Percentiles rank a stretch among this genome's conserved stretches.
phyloP scores from a whole-genome alignment of 2,329 filamentous ascomycete genomes.

The Colletotrichum gigasporum region DNA sequence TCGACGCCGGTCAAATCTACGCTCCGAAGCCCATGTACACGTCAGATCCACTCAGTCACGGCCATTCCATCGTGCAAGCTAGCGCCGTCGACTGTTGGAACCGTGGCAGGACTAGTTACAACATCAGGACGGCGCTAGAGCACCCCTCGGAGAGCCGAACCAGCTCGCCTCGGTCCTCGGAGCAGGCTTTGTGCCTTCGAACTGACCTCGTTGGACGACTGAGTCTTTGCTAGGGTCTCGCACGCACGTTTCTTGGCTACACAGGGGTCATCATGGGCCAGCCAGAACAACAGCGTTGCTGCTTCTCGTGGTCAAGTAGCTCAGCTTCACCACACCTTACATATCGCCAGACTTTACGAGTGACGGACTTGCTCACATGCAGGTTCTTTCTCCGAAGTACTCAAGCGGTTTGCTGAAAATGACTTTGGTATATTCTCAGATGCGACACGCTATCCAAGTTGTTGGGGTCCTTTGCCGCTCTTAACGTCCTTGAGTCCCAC shows the following conservation, averaged over 20 bases:
- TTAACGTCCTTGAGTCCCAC: too few species aligned
- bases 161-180: background rate
- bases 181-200: background rate
- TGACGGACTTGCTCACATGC: too few species aligned
- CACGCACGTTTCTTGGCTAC: background rate
- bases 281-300: background rate
- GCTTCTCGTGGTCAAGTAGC: too few species aligned
- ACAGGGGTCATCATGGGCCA: background rate
- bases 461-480: too few species aligned
- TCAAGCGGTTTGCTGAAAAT: background rate
- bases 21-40: conserved; percentile 1
- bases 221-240: background rate
- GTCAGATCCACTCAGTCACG: background rate
- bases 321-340: too few species aligned
- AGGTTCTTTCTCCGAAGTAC: too few species aligned
- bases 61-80: background rate
- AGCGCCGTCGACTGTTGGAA: background rate
- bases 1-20: background rate
- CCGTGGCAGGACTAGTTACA: background rate
- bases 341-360: too few species aligned
- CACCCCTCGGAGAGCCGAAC: conserved; percentile 2
- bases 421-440: conserved; percentile 24
- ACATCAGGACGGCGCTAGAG: background rate
- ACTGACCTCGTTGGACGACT: too few species aligned
- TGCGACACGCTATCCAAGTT: too few species aligned